Evolutionary conservation across 1,284 basidiomycete species (phyloP).

Genomic region (Ustilago nuda): DNA sequence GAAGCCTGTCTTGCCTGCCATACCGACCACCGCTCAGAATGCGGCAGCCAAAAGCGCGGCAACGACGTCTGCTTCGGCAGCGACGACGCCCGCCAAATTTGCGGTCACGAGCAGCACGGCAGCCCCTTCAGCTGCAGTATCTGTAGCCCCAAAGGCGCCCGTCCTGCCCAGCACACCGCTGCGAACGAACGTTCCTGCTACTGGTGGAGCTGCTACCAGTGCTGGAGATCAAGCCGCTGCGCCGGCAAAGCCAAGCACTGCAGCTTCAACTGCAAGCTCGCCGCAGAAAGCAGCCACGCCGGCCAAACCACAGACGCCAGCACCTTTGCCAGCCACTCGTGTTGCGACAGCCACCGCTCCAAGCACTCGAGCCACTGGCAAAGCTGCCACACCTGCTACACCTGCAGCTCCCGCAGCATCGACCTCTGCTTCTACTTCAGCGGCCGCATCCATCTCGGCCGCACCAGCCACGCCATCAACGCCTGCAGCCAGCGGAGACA

Average conservation of each 20-base stretch:
- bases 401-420: slow-evolving; percentile 3
- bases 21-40: slow-evolving; percentile 19
- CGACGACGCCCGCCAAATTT: slow-evolving; percentile 2
- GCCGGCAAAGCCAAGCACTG: slow-evolving; percentile 15
- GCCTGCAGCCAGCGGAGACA: neutral
- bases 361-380: slow-evolving; percentile 8
- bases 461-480: slow-evolving; percentile 4
- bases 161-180: slow-evolving; percentile 34
- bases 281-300: slow-evolving; percentile 19
- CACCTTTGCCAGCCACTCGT: neutral
- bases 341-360: slow-evolving; percentile 1
- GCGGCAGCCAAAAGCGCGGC: slow-evolving; percentile 9
- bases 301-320: slow-evolving; percentile 15
- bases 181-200: slow-evolving; percentile 18
- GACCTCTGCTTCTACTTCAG: neutral
- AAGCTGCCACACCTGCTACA: slow-evolving; percentile 10
- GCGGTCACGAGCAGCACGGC: neutral
- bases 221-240: slow-evolving; percentile 9
- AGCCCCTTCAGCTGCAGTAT: slow-evolving; percentile 5
- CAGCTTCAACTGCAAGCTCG: slow-evolving; percentile 5
- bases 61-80: neutral
- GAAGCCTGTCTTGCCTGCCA: slow-evolving; percentile 36
- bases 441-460: neutral
- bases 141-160: slow-evolving; percentile 14
- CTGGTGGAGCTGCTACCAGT: neutral